A percentile compares a stretch with the other conserved stretches of the same genome.
phyloP scores from a whole-genome alignment of 1,284 basidiomycete genomes.

The Agroathelia rolfsii region DNA sequence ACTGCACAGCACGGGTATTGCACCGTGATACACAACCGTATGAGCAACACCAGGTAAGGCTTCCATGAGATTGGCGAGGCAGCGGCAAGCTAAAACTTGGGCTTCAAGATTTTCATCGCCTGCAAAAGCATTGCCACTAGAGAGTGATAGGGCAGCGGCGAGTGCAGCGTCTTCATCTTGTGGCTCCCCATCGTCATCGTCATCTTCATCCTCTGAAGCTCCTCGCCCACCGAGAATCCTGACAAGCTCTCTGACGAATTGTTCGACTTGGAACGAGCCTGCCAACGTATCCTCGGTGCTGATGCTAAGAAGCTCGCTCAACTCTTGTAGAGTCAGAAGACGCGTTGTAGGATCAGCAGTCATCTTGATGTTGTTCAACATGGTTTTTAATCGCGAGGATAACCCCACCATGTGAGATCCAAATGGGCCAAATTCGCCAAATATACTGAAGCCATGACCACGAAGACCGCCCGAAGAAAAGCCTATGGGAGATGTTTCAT shows the following conservation, averaged over 20 bases:
- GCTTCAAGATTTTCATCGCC: constrained; percentile 85
- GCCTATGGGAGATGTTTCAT: constrained; percentile 19
- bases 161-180: constrained; percentile 78
- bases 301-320: constrained; percentile 91
- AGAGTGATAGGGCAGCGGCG: constrained; percentile 75
- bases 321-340: constrained; percentile 85
- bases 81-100: constrained; percentile 88
- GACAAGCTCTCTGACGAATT: constrained; percentile 88
- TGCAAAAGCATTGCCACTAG: constrained; percentile 46
- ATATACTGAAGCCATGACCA: constrained; percentile 69
- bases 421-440: constrained; percentile 76
- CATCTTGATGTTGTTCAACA: constrained; percentile 82
- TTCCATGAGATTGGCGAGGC: constrained; percentile 94
- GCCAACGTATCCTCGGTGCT: constrained; percentile 96
- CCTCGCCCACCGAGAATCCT: constrained; percentile 84
- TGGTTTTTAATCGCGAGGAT: constrained; percentile 79
- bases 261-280: constrained; percentile 88
- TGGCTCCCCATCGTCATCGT: constrained; percentile 48
- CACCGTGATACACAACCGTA: constrained; percentile 90
- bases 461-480: constrained; percentile 35
- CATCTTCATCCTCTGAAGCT: constrained; percentile 59
- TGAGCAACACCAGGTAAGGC: constrained; percentile 90
- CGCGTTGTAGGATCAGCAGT: constrained; percentile 74
- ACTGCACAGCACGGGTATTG: constrained; percentile 90
- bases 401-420: constrained; percentile 87